Base-by-base conservation (phyloP, 2,329 filamentous ascomycete species). In the Colletotrichum chrysophilum region DNA sequence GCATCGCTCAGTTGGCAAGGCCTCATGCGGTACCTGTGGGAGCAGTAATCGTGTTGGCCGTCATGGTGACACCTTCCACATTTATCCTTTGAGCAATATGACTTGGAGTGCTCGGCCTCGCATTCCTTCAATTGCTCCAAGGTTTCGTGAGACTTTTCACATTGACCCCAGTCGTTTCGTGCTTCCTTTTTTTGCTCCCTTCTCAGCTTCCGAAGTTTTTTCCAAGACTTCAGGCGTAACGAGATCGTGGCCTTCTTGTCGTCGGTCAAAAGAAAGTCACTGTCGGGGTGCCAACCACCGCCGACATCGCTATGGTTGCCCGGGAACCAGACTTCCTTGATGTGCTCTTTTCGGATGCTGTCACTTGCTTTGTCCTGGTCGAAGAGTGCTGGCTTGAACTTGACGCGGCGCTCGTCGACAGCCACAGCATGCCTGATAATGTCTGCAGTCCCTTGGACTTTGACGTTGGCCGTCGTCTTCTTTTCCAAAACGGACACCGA, bases 261-360 rank as follows among this genome's bases (percentile, higher is more conserved):
- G 12, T 73, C 74, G 8, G 80, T 79, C 26, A 79, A 69, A 4
- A 77, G 74, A 2, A 80, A 72, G 36, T 78, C 76, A 5, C 79
- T 78, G 7, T 79, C 77, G 10, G 84, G 82, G 0, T 84, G 83
- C 86, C 88, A 91, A 1, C 89, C 89, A 1, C 89, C 89, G 2
- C 89, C 89, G 7, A 91, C 85, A 66, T 91, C 89, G 14, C 87
- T 86, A 71, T 91, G 89, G 70, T 87, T 87, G 1, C 89, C 89
- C 0, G 89, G 85, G 76, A 91, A 91, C 88, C 89, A 91, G 61
- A 91, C 87, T 77, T 91, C 89, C 66, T 82, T 82, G 71, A 89
- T 82, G 65, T 88, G 85, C 36, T 88, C 86, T 1, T 80, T 67
- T 1, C 79, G 43, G 67, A 13, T 80, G 70, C 5, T 79, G 24